Base-by-base conservation (phyloP, 805 yeast species). In the Pichia scutulata region DNA sequence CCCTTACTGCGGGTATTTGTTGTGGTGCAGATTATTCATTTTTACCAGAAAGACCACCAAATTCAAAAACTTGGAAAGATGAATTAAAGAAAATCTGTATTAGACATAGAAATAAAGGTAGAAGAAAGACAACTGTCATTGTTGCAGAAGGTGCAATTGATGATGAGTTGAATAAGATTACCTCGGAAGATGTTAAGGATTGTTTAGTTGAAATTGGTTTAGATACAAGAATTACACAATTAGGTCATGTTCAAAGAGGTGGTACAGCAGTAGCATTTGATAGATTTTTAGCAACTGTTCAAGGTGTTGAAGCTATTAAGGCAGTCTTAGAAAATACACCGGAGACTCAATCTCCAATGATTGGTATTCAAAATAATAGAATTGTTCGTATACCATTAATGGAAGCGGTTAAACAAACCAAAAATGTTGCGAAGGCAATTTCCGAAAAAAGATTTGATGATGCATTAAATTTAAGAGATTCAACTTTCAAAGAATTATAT, bases 201-300 rank as follows among this genome's bases (percentile, higher is more conserved):
- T 93, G 84, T 18, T 74, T 93, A 52, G 87, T 86, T 44, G 83
- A 82, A 50, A 65, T 93, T 55, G 96, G 96, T 13, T 77, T 93
- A 50, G 99, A 93, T 66, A 92, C 98, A 6, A 82, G 98, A 67
- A 84, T 92, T 60, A 93, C 99, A 41, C 88, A 95, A 13, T 75
- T 93, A 60, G 99, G 99, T 49, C 99, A 93, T 67, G 97, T 93
- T 49, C 99, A 93, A 75, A 81, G 99, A 71, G 99, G 99, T 72
- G 99, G 99, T 69, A 80, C 96, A 43, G 97, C 99, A 23, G 97
- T 90, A 49, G 97, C 98, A 2, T 88, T 77, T 60, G 99, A 93
- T 68, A 80, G 99, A 65, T 69, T 85, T 64, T 70, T 93, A 60
- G 96, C 97, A 39, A 92, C 99, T 18, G 68, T 92, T 58, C 99